Percentiles rank a stretch among this genome's conserved stretches.
phyloP scores from a whole-genome alignment of 225 moss, liverwort and hornwort species.

The Sphagnum tenellum region DNA sequence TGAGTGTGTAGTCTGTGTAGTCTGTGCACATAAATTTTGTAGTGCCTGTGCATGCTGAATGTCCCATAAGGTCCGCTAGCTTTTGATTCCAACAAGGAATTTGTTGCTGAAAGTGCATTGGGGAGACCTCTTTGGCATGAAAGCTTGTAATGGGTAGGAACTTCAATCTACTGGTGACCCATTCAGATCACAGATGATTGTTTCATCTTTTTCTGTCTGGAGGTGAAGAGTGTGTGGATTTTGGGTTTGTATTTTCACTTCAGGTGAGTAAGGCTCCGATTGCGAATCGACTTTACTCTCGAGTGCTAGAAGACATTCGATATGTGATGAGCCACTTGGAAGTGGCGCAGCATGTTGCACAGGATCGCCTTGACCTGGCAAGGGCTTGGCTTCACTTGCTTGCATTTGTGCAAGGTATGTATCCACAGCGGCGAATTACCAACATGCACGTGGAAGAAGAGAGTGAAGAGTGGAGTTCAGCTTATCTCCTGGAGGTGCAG shows the following conservation, averaged over 20 bases:
- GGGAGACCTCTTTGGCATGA: too few species aligned
- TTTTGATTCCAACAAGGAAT: too few species aligned
- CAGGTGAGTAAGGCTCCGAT: slow-evolving; percentile 76
- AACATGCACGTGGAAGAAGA: slow-evolving; percentile 84
- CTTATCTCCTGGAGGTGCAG: slow-evolving; percentile 58
- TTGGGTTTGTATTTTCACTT: background rate
- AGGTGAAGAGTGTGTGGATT: too few species aligned
- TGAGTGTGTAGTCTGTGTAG: slow-evolving; percentile 1
- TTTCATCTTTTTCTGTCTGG: too few species aligned
- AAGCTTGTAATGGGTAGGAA: too few species aligned
- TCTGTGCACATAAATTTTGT: background rate
- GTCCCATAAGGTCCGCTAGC: too few species aligned
- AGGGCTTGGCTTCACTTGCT: slow-evolving; percentile 76
- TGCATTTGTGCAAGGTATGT: slow-evolving; percentile 86
- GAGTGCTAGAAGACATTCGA: slow-evolving; percentile 70
- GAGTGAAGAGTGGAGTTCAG: slow-evolving; percentile 66
- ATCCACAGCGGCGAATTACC: slow-evolving; percentile 65
- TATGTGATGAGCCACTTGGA: slow-evolving; percentile 88
- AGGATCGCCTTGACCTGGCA: slow-evolving; percentile 60
- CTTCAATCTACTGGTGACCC: too few species aligned
- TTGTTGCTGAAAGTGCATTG: too few species aligned
- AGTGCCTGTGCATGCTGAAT: too few species aligned
- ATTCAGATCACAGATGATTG: too few species aligned
- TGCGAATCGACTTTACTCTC: slow-evolving; percentile 38
- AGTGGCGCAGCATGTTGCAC: slow-evolving; percentile 70